Evolutionary conservation across 1,284 basidiomycete genomes (phyloP), one percentile per base, ranked within the genome.

Genomic region (Moniliella sp.): DNA sequence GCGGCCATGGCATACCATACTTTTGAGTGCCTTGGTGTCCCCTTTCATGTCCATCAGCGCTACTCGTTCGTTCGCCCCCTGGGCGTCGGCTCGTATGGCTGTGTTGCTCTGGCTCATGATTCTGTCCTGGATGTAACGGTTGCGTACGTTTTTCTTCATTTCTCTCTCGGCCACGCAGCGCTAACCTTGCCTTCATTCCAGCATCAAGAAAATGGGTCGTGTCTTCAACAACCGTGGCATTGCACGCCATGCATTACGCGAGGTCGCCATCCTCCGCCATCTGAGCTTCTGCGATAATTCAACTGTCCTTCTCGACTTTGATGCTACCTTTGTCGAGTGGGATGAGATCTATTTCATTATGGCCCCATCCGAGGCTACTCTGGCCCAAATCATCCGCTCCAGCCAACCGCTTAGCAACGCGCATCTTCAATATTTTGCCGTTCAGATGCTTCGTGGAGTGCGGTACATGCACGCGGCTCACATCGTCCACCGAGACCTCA

Each of bases 41-140:
- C 51, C 7, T 59, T 59, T 33, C 46, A 57, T 34, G 56, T 59
- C 8, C 44, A 48, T 30, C 50, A 48, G 39, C 42, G 52, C 2
- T 59, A 59, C 31, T 42, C 46, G 3, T 53, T 57, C 26, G 31
- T 53, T 5, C 49, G 56, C 13, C 52, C 55, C 32, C 46, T 59
- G 25, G 56, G 56, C 32, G 46, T 57, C 17, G 56, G 56, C 11
- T 50, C 56, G 4, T 59, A 59, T 25, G 56, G 56, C 11, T 59
- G 53, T 25, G 56, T 59, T 2, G 56, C 56, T 4, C 41, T 59
- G 7, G 47, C 47, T 7, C 39, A 42, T 13, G 56, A 59, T 28
- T 30, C 40, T 18, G 37, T 48, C 28, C 37, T 51, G 16, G 46
- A 48, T 11, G 45, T 40, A 36, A 50, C 57, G n/a, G 56, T 58